Base-by-base conservation (phyloP, 495 filamentous ascomycete genomes). In the Tuber magnatum region DNA sequence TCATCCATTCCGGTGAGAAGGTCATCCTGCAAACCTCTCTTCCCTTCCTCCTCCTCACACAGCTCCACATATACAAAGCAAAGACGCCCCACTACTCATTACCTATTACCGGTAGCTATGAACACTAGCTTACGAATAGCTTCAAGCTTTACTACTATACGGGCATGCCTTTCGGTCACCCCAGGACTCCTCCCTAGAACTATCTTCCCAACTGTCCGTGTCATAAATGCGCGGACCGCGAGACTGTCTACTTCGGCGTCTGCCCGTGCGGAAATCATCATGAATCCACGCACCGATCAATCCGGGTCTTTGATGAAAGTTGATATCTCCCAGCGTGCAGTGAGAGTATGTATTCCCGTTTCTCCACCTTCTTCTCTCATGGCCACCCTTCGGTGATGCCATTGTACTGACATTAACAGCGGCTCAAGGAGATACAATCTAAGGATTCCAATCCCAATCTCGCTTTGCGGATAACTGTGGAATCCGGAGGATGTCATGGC, bases 401-500 rank as follows among this genome's bases (percentile, higher is more conserved):
- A 76, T 28, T 7, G 32, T 39, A 39, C 32, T 40, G 35, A 72
- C 39, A 38, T 41, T 51, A 42, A 56, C 79, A 90, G 87, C 91
- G 94, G 43, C 90, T 99, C 71, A 87, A 90, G 77, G 83, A 89
- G 73, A 91, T 93, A 75, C 88, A 90, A 85, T 82, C 85, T 28
- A 90, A 90, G 77, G 92, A 96, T 84, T 84, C 86, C 69, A 96
- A 97, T 84, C 92, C 94, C 5, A 85, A 91, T 80, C 88, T 97
- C 48, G 91, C 92, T 16, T 89, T 99, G 28, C 92, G 95, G 68
- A 91, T 99, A 80, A 91, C 92, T 61, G 94, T 99, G 41, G 92
- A 95, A 76, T 91, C 89, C 69, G 95, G 95, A 75, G 95, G 95
- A 48, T 99, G 95, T 84, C 96, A 99, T 85, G 95, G 95, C 32